These are phyloP conservation scores for Citrus australasica DNA, from an alignment of 345 rosid genomes.

Conservation along the genomic window DNA sequence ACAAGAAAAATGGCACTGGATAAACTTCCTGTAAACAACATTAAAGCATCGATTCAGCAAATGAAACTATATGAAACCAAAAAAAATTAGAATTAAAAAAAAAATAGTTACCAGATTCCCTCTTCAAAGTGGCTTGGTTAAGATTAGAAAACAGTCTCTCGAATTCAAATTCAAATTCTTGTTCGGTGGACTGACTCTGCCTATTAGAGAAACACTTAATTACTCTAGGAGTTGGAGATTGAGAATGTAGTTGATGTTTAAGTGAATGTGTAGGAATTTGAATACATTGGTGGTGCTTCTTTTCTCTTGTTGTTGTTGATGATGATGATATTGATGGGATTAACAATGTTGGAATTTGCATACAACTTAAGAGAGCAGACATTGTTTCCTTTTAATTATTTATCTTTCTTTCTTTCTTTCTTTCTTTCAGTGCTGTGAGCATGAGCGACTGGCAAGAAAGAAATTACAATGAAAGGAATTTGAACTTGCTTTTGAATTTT, in stretches of 20 bases:
- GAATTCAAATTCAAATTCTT: slow-evolving; percentile 27
- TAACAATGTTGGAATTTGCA: neutral
- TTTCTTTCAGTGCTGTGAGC: neutral
- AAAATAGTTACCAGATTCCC: slow-evolving; percentile 61
- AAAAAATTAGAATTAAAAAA: no score
- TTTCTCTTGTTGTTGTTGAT: neutral
- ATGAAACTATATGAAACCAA: no score
- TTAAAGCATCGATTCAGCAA: no score
- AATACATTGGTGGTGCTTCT: neutral
- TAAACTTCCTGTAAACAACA: slow-evolving; percentile 57
- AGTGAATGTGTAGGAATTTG: neutral
- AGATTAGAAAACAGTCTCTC: slow-evolving; percentile 92
- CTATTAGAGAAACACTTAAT: slow-evolving; percentile 43
- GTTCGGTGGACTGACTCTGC: slow-evolving; percentile 20
- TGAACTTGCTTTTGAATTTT: no score
- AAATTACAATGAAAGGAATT: no score
- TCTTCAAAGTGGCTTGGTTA: slow-evolving; percentile 62
- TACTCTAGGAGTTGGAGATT: slow-evolving; percentile 2
- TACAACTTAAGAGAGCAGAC: neutral
- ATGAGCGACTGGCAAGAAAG: neutral
- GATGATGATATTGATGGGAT: neutral
- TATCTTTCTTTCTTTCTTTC: no score
- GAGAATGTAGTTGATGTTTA: neutral
- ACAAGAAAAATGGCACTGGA: slow-evolving; percentile 79
- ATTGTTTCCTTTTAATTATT: neutral